phyloP scores from a whole-genome alignment of 1,284 basidiomycete species.

The Moesziomyces aphidis region DNA sequence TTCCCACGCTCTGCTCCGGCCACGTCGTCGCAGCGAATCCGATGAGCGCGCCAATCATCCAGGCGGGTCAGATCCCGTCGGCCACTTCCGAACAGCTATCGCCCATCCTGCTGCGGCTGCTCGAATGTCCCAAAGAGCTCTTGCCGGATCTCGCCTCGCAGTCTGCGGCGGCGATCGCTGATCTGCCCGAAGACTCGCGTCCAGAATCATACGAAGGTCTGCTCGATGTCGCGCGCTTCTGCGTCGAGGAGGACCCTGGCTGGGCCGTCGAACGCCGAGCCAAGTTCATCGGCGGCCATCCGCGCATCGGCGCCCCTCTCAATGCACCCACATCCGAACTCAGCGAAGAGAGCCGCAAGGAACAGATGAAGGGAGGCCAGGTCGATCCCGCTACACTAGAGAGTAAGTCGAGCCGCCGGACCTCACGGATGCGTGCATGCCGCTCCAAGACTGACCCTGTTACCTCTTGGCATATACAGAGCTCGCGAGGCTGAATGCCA shows the following conservation, averaged over 20 bases:
- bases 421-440: background rate
- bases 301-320: constrained; percentile 53
- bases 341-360: constrained; percentile 54
- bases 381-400: constrained; percentile 50
- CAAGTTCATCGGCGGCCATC: constrained; percentile 56
- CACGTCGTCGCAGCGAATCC: background rate
- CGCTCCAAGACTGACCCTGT: background rate
- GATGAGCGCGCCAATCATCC: constrained; percentile 26
- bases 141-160: constrained; percentile 46
- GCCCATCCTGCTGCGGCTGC: constrained; percentile 49
- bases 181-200: constrained; percentile 57
- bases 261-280: constrained; percentile 48
- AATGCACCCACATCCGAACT: constrained; percentile 40
- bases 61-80: constrained; percentile 44
- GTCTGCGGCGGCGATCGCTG: constrained; percentile 55
- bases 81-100: constrained; percentile 51
- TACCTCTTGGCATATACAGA: constrained; percentile 6
- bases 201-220: constrained; percentile 64
- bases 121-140: constrained; percentile 41
- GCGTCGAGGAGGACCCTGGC: constrained; percentile 66
- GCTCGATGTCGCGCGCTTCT: constrained; percentile 65
- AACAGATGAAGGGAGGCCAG: constrained; percentile 53
- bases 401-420: constrained; percentile 22
- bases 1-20: background rate
- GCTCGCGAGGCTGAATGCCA: constrained; percentile 54